phyloP scores from a whole-genome alignment of 352 stramenopile genomes.

The Phytophthora palmivora region DNA sequence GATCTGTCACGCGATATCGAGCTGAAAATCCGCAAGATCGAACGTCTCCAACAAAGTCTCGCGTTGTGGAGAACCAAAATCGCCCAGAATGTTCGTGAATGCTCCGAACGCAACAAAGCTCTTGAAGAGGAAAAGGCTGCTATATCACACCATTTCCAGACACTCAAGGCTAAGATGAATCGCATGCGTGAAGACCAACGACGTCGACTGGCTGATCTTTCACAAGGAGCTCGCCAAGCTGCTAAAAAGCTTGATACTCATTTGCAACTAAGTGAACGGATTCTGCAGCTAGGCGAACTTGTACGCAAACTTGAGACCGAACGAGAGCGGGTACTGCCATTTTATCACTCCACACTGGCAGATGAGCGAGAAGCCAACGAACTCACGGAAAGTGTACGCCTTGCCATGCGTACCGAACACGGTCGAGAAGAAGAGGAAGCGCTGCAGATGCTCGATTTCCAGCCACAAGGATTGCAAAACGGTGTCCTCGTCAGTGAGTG shows the following conservation, averaged over 20 bases:
- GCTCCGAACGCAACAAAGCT: constrained; percentile 87
- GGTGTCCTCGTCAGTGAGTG: constrained; percentile 70
- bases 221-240: constrained; percentile 77
- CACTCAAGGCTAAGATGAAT: constrained; percentile 92
- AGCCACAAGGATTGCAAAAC: constrained; percentile 66
- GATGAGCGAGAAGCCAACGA: constrained; percentile 74
- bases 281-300: constrained; percentile 91
- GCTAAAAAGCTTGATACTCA: constrained; percentile 78
- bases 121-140: constrained; percentile 92
- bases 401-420: constrained; percentile 45
- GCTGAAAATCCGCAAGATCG: constrained; percentile 94
- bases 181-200: constrained; percentile 87
- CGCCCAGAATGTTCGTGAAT: constrained; percentile 91
- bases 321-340: constrained; percentile 90
- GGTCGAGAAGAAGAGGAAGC: constrained; percentile 41
- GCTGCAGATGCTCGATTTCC: constrained; percentile 51
- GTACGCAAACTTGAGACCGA: constrained; percentile 93
- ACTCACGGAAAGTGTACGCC: constrained; percentile 67
- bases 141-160: constrained; percentile 84
- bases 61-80: constrained; percentile 93
- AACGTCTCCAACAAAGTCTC: constrained; percentile 90
- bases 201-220: constrained; percentile 81
- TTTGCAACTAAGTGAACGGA: constrained; percentile 78
- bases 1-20: constrained; percentile 94
- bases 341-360: constrained; percentile 67